Percentiles rank a stretch among this genome's conserved stretches.
Evolutionary conservation across 2,329 filamentous ascomycete species (phyloP).

Genomic region (Talaromyces piceae): DNA sequence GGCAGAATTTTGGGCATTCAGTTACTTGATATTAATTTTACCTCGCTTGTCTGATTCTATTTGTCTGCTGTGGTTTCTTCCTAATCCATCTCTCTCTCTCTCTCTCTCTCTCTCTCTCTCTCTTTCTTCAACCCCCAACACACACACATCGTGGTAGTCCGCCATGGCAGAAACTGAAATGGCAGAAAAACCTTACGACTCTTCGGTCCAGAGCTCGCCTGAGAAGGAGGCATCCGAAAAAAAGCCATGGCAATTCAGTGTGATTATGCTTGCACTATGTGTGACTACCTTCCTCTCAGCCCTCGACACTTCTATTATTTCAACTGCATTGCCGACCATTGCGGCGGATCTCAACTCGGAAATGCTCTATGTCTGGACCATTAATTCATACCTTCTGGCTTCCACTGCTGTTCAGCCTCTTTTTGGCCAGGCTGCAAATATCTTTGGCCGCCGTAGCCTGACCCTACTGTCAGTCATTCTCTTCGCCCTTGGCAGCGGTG

Average conservation of each 20-base stretch:
- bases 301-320: constrained; percentile 42
- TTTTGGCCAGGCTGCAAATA: constrained; percentile 41
- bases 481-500: constrained; percentile 46
- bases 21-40: too few relatives aligned
- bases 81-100: too few relatives aligned
- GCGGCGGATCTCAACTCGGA: constrained; percentile 44
- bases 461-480: constrained; percentile 41
- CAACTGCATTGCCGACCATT: constrained; percentile 51
- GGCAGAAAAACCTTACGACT: too few relatives aligned
- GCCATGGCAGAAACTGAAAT: too few relatives aligned
- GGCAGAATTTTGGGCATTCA: too few relatives aligned
- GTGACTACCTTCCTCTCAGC: constrained; percentile 15
- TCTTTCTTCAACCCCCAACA: too few relatives aligned
- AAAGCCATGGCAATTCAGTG: neutral
- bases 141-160: too few relatives aligned
- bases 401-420: constrained; percentile 31
- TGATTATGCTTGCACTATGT: constrained; percentile 12
- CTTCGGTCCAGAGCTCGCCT: too few relatives aligned
- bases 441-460: constrained; percentile 51
- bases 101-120: too few relatives aligned
- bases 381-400: constrained; percentile 43
- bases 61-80: too few relatives aligned
- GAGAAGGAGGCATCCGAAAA: neutral
- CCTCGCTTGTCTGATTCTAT: too few relatives aligned
- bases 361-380: constrained; percentile 46